Percentiles rank a stretch among this genome's conserved stretches.
Evolutionary conservation across 2,329 filamentous ascomycete species (phyloP).

Genomic region (Aspergillus sergii): DNA sequence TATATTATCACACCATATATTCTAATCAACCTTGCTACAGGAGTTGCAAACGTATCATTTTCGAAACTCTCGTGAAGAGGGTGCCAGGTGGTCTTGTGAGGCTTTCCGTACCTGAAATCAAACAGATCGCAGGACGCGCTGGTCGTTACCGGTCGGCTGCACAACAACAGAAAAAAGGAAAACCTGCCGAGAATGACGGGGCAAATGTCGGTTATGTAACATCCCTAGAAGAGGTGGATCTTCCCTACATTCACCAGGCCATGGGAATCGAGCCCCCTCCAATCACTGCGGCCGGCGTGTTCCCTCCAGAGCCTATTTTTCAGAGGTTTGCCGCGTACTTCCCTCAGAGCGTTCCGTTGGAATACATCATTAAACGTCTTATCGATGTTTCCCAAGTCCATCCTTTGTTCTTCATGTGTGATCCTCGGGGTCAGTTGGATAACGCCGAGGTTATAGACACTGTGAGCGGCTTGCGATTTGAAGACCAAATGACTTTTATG

Average conservation of each 20-base stretch:
- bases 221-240: constrained; percentile 71
- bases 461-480: constrained; percentile 66
- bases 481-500: constrained; percentile 76
- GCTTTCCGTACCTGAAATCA: constrained; percentile 76
- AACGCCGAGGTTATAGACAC: constrained; percentile 76
- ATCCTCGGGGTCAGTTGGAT: constrained; percentile 62
- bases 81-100: constrained; percentile 61
- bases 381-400: constrained; percentile 68
- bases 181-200: constrained; percentile 20
- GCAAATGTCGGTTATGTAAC: constrained; percentile 72
- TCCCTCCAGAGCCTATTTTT: constrained; percentile 70
- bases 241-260: constrained; percentile 61
- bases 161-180: constrained; percentile 46
- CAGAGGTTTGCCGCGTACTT: constrained; percentile 81
- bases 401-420: constrained; percentile 70
- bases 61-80: constrained; percentile 76
- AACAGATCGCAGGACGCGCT: constrained; percentile 92
- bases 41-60: constrained; percentile 84
- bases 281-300: constrained; percentile 71
- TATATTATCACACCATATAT: neutral
- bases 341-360: constrained; percentile 76
- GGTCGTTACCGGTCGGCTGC: constrained; percentile 79
- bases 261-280: constrained; percentile 67
- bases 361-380: constrained; percentile 77
- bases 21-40: constrained; percentile 36